phyloP scores from a whole-genome alignment of 2,329 filamentous ascomycete genomes.

The Aureobasidium subglaciale region DNA sequence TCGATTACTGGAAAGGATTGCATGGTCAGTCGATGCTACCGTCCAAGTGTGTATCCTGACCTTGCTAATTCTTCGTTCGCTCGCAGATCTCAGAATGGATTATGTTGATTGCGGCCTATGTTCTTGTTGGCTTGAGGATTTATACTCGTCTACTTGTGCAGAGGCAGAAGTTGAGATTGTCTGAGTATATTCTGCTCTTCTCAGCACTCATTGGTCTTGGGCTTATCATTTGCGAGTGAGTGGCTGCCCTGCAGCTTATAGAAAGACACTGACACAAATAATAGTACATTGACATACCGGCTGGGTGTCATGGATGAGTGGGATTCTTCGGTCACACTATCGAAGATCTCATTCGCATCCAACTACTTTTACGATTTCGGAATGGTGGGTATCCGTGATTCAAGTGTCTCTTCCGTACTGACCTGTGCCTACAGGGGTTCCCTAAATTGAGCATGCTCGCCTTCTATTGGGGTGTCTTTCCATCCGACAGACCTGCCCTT shows the following conservation, averaged over 20 bases:
- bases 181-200: constrained; percentile 26
- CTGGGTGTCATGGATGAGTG: constrained; percentile 29
- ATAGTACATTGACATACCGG: constrained; percentile 26
- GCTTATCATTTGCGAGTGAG: constrained; percentile 29
- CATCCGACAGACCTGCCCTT: constrained; percentile 22
- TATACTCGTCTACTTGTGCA: constrained; percentile 29
- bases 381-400: constrained; percentile 19
- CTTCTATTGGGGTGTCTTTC: constrained; percentile 32
- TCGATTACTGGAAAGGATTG: constrained; percentile 16
- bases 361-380: constrained; percentile 35
- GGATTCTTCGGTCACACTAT: constrained; percentile 26
- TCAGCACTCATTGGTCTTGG: constrained; percentile 28
- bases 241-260: too few species aligned
- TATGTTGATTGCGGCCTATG: constrained; percentile 20
- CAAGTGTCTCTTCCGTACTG: neutral
- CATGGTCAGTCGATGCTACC: constrained; percentile 12
- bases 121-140: constrained; percentile 27
- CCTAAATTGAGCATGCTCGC: constrained; percentile 33
- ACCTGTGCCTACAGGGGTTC: constrained; percentile 19
- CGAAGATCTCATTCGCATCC: constrained; percentile 32
- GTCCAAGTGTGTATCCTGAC: too few species aligned
- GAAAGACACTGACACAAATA: neutral
- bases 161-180: constrained; percentile 26
- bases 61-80: too few species aligned
- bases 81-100: constrained; percentile 24